Conservation (phyloP, 2,329 filamentous ascomycete genomes). For the Trichophyton simii region DNA sequence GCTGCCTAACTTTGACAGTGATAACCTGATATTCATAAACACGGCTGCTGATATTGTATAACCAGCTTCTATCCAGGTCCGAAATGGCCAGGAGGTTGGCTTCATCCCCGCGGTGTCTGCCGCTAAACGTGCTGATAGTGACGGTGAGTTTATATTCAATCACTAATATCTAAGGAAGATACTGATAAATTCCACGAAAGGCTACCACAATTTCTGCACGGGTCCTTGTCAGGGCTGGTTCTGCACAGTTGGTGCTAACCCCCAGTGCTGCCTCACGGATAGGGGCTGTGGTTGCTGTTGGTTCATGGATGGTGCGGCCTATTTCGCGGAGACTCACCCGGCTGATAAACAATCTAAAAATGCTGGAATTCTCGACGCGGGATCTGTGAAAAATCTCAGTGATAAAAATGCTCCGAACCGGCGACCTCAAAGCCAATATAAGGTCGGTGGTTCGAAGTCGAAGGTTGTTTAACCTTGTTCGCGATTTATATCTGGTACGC, state of each 20-base stretch:
- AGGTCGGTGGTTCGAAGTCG: not conserved
- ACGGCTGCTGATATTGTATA: not conserved
- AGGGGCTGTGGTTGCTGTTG: not conserved
- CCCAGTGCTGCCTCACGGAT: not conserved
- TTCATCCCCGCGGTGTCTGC: not conserved
- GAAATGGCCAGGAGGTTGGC: not conserved
- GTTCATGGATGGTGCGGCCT: not conserved
- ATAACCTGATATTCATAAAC: not conserved
- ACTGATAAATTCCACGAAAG: not conserved
- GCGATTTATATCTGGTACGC: too few species aligned
- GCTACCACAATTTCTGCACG: not conserved
- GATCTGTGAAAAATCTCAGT: not conserved
- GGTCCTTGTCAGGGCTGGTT: not conserved
- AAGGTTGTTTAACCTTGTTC: too few species aligned
- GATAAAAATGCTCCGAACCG: not conserved
- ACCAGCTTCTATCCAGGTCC: not conserved
- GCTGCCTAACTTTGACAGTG: not conserved
- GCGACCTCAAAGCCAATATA: not conserved
- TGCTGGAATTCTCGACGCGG: not conserved
- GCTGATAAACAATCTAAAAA: not conserved
- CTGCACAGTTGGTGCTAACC: not conserved
- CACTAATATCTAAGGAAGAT: not conserved
- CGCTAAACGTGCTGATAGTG: not conserved
- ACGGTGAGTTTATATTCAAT: not conserved
- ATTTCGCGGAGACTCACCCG: not conserved